Base-by-base conservation (phyloP, 306 rosid genomes). In the Vigna trinervia region DNA sequence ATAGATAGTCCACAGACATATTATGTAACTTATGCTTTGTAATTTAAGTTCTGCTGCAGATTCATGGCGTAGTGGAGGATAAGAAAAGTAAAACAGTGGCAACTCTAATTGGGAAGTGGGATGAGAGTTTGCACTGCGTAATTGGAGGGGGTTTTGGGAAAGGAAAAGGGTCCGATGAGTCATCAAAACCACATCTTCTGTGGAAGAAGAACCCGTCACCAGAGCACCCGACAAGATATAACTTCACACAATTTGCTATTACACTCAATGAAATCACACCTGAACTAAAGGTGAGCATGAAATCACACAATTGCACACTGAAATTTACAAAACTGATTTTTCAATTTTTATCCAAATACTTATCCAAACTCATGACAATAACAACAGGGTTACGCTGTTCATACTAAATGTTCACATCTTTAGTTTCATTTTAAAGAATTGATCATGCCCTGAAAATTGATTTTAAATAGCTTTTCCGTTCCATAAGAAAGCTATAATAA, bases 61-160 rank as follows among this genome's bases (percentile, higher is more conserved):
- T 92, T 59, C 92, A 87, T 0, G 97, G 99, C 51, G 12, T 66
- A 58, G 91, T 92, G 56, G 94, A 86, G 86, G 99, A 95, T 88
- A 90, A 75, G 83, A 81, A 75, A 61, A 97, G 99, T 41, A 90
- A 22, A 86, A 87, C 90, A 28, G 84, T 64, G 71, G 97, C 97
- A 41, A 92, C 92, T 6, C 8, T 95, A 45, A 85, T 90, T 81
- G 99, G 99, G 56, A 95, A 91, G 82, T 95, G 99, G 97, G 96
- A 95, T 72, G 99, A 92, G 79, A 88, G 92, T 74, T 82, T 95
- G 87, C 87, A 87, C 78, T 95, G 78, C 41, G 80, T 86, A 75
- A 67, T 48, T 50, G 97, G 96, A 61, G 97, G 86, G 77, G 81
- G 80, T 78, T 76, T 90, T 7, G 81, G 85, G 28, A 95, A 89